Percentiles rank a stretch among this genome's conserved stretches.
Evolutionary conservation across 441 rosid species (phyloP).

Genomic region (Flueggea neowawraea): DNA sequence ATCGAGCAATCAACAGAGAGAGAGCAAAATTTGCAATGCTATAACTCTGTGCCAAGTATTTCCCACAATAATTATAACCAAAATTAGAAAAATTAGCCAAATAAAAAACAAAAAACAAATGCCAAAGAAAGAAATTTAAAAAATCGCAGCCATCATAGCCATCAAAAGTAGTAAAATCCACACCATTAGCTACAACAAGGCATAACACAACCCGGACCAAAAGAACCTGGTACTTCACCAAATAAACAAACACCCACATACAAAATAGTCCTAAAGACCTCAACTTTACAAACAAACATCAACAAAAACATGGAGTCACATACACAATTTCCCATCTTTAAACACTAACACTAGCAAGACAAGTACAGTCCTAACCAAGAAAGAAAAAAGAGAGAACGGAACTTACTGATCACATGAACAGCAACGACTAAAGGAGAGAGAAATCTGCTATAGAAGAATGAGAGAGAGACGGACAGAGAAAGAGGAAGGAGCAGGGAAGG

Average conservation of each 20-base stretch:
- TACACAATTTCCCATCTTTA: too few species aligned
- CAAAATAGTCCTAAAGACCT: too few species aligned
- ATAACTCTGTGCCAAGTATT: background rate
- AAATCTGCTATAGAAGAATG: conserved; percentile 11
- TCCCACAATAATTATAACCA: background rate
- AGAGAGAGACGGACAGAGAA: conserved; percentile 15
- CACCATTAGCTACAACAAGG: too few species aligned
- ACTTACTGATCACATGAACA: conserved; percentile 60
- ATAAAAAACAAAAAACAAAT: background rate
- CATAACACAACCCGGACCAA: too few species aligned
- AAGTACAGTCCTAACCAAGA: background rate
- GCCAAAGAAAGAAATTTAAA: background rate
- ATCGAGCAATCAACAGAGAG: background rate
- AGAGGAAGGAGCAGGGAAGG: conserved; percentile 28
- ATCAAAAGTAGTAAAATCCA: too few species aligned
- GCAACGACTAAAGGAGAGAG: conserved; percentile 17
- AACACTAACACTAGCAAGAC: background rate
- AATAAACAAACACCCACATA: too few species aligned
- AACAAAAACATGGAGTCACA: too few species aligned
- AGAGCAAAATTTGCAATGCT: conserved; percentile 4
- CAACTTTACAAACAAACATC: too few species aligned
- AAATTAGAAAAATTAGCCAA: conserved; percentile 3
- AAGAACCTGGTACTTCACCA: too few species aligned
- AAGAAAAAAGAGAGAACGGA: conserved; percentile 1
- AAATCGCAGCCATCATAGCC: too few species aligned